phyloP scores from a whole-genome alignment of 2,329 filamentous ascomycete species.

The Colletotrichum sp. region DNA sequence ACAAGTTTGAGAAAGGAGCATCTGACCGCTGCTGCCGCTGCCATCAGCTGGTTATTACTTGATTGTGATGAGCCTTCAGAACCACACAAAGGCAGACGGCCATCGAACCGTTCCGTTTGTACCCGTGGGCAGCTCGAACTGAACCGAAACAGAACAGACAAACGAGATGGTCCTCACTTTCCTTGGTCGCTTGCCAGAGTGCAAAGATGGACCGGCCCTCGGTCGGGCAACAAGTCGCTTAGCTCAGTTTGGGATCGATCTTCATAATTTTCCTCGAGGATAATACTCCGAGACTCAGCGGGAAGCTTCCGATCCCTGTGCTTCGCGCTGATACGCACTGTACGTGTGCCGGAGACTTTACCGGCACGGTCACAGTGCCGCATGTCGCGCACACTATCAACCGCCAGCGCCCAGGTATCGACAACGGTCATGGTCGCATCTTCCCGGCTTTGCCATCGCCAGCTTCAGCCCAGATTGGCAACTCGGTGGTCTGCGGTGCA shows the following conservation, averaged over 20 bases:
- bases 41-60: background rate
- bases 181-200: background rate
- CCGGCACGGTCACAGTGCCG: background rate
- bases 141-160: background rate
- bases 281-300: background rate
- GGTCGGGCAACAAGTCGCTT: background rate
- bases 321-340: background rate
- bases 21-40: background rate
- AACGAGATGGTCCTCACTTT: background rate
- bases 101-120: background rate
- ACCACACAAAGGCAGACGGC: too few species aligned
- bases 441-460: too few species aligned
- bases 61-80: background rate
- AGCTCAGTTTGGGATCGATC: background rate
- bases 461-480: too few species aligned
- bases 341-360: background rate
- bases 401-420: background rate
- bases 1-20: background rate
- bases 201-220: conserved; percentile 5
- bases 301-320: background rate
- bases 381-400: background rate
- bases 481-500: too few species aligned
- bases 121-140: background rate
- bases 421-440: background rate
- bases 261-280: background rate